These are phyloP conservation scores for Symbiotaphrina buchneri DNA, from an alignment of 495 filamentous ascomycete species.

Conservation along the genomic window DNA sequence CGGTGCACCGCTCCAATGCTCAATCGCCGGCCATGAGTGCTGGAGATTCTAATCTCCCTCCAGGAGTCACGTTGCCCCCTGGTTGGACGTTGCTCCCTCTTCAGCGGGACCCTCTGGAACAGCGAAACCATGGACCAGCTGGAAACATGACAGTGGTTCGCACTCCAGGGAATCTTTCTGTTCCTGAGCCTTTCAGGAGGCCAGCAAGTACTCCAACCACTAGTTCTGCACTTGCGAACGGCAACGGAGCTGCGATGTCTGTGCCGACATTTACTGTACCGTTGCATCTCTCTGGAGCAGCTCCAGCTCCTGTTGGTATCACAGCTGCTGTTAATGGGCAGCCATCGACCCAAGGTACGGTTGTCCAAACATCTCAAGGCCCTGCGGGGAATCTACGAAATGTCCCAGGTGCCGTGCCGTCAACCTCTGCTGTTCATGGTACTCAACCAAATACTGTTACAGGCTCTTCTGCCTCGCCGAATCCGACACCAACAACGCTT, in stretches of 20 bases:
- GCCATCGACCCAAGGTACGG: too few species aligned
- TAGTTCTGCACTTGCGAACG: not conserved
- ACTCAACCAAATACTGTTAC: too few species aligned
- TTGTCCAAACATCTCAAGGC: too few species aligned
- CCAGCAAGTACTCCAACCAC: not conserved
- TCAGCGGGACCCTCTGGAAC: constrained; percentile 17
- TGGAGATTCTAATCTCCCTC: constrained; percentile 45
- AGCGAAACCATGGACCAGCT: not conserved
- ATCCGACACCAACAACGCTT: too few species aligned
- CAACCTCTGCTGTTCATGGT: too few species aligned
- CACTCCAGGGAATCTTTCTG: not conserved
- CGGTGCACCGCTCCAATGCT: constrained; percentile 14
- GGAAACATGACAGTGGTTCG: not conserved
- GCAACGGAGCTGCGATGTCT: not conserved
- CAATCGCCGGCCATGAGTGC: constrained; percentile 24
- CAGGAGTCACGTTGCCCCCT: constrained; percentile 46
- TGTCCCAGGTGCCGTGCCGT: too few species aligned
- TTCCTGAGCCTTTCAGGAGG: not conserved
- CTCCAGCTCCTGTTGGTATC: too few species aligned
- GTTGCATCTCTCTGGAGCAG: too few species aligned
- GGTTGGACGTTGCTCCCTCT: constrained; percentile 60
- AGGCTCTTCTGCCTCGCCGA: too few species aligned
- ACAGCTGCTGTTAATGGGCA: too few species aligned
- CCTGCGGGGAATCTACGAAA: too few species aligned
- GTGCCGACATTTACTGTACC: too few species aligned